Evolutionary conservation across 169 alveolate genomes (phyloP), one percentile per base, ranked within the genome.

Genomic region (Eimeria sp.): DNA sequence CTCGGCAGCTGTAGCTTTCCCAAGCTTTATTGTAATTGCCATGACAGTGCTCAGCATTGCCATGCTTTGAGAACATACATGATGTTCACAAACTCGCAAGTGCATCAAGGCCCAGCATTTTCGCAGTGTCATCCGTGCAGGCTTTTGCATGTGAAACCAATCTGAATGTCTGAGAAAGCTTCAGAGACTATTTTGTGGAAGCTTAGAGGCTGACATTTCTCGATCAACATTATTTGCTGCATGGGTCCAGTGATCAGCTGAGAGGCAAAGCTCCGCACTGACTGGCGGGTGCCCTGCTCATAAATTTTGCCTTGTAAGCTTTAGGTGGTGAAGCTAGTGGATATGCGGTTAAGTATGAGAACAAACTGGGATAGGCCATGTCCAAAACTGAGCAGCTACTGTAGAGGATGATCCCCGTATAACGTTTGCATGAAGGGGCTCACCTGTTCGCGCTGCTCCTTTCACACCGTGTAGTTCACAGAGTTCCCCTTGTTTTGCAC

Each of bases 1-100:
- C 30, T 40, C 87, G 7, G 57, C 63, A 76, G 45, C 87, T 14
- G 87, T 76, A 65, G 61, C 87, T 4, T 18, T 76, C 61, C 87
- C 87, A 47, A 76, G 57, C 13, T 22, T 76, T 25, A n/a, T 76
- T 22, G 87, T 40, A 6, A 27, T 76, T 34, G 87, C 87, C 0
- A 40, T 47, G 57, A 43, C 87, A 13, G 49, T 43, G 87, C 54
- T 76, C 34, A 45, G 61, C 27, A 43, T 76, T 76, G 87, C 87
- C 49, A 20, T 76, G 10, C 63, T 76, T 34, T 76, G 61, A 70
- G 43, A 70, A 49, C 47, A 61, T 61, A 61, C 70, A 18, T 61
- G 16, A 54, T 14, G 61, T 18, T 61, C 70, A 61, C 70, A 61
- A 61, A 61, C 5, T 18, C 20, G n/a, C n/a, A 61, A 61, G 20